A percentile compares a stretch with the other conserved stretches of the same genome.
These are phyloP conservation scores for Hanseniaspora thailandica DNA, from an alignment of 805 yeast genomes.

Conservation along the genomic window DNA sequence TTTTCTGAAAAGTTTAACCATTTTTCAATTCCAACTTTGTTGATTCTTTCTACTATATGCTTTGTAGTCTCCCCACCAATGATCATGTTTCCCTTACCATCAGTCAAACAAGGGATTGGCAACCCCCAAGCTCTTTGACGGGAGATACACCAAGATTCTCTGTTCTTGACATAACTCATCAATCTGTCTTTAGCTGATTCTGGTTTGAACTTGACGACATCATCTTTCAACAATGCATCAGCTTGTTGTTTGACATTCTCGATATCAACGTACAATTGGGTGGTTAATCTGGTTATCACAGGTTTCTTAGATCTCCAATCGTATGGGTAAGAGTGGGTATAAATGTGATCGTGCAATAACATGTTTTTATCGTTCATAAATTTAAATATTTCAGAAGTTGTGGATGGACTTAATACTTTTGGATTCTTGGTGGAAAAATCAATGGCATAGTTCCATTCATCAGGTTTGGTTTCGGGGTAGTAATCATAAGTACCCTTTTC, in stretches of 20 bases:
- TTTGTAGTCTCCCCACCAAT: conserved; percentile 45
- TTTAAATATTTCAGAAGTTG: conserved; percentile 38
- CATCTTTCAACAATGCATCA: not conserved
- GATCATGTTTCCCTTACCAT: conserved; percentile 52
- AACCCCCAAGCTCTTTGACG: conserved; percentile 97
- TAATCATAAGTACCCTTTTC: conserved; percentile 48
- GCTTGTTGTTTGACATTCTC: not conserved
- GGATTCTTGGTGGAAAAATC: conserved; percentile 1
- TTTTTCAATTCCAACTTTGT: conserved; percentile 47
- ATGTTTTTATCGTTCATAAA: conserved; percentile 33
- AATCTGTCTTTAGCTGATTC: conserved; percentile 60
- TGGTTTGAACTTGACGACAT: conserved; percentile 67
- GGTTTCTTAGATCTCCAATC: conserved; percentile 97
- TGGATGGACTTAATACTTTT: conserved; percentile 43
- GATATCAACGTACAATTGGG: conserved; percentile 85
- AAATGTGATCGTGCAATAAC: conserved; percentile 40
- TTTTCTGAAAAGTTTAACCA: conserved; percentile 61
- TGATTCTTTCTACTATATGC: conserved; percentile 46
- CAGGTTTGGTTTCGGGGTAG: conserved; percentile 32
- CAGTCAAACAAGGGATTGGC: conserved; percentile 80
- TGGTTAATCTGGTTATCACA: conserved; percentile 85
- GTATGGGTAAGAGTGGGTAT: conserved; percentile 80
- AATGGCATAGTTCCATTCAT: conserved; percentile 14
- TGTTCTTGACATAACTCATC: conserved; percentile 54
- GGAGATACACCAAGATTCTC: conserved; percentile 96